Conservation (phyloP, 1,284 basidiomycete species). For the Laetiporus sulphureus region DNA sequence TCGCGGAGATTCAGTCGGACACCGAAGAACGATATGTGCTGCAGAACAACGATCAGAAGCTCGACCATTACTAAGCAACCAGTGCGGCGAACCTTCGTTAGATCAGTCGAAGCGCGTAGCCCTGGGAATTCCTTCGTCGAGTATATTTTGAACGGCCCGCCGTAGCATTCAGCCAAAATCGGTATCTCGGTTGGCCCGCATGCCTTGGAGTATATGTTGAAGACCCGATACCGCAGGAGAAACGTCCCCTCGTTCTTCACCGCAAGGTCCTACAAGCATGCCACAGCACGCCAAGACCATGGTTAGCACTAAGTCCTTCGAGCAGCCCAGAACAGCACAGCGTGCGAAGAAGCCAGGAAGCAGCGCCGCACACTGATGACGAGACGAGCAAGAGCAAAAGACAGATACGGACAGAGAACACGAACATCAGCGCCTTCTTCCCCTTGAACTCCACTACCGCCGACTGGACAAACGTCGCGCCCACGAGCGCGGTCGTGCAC, state of each 20-base stretch:
- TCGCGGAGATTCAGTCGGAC: constrained; percentile 12
- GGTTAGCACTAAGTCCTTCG: not conserved
- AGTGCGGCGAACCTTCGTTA: constrained; percentile 54
- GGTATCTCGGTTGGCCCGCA: constrained; percentile 28
- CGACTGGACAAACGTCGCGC: constrained; percentile 48
- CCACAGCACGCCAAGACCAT: not conserved
- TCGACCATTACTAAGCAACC: too few species aligned
- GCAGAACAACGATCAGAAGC: too few species aligned
- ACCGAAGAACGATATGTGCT: constrained; percentile 9
- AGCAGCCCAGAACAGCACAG: too few species aligned
- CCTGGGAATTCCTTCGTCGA: constrained; percentile 80
- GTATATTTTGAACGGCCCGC: constrained; percentile 62
- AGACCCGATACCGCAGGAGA: constrained; percentile 19
- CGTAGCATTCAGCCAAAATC: constrained; percentile 68
- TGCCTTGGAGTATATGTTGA: constrained; percentile 16
- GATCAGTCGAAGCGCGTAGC: constrained; percentile 60
- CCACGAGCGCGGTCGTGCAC: not conserved
- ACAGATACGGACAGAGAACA: constrained; percentile 50
- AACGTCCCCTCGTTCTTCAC: constrained; percentile 21
- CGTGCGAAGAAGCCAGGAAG: not conserved
- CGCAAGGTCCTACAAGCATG: constrained; percentile 18
- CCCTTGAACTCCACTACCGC: constrained; percentile 52
- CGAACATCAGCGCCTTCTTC: constrained; percentile 57
- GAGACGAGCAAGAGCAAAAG: not conserved
- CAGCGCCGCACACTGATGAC: not conserved